Evolutionary conservation across 2,329 filamentous ascomycete genomes (phyloP).

Genomic region (Drechslerella dactyloides): DNA sequence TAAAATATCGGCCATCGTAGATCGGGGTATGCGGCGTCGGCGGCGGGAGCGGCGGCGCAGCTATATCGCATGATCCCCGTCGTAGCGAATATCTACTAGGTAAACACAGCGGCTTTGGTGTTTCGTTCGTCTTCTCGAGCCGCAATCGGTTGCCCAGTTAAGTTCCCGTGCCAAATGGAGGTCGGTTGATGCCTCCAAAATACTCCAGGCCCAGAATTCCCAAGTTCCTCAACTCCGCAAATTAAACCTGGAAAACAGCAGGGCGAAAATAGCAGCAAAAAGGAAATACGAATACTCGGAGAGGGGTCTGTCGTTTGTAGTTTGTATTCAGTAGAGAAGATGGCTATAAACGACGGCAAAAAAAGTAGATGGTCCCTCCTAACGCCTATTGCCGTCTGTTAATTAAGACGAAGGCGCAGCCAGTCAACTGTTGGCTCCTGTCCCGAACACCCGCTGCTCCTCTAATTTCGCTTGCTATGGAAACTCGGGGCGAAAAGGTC

Average conservation of each 20-base stretch:
- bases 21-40: conserved; percentile 46
- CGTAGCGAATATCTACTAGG: not conserved
- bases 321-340: too few relatives aligned
- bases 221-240: too few relatives aligned
- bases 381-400: not conserved
- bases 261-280: too few relatives aligned
- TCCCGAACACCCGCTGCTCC: conserved; percentile 6
- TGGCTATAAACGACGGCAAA: too few relatives aligned
- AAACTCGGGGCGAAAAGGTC: conserved; percentile 34
- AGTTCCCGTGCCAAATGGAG: not conserved
- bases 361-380: conserved; percentile 7
- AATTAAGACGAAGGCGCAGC: not conserved
- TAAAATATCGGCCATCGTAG: conserved; percentile 50
- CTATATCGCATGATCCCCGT: conserved; percentile 44
- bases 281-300: too few relatives aligned
- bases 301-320: too few relatives aligned
- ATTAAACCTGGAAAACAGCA: too few relatives aligned
- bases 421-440: not conserved
- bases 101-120: not conserved
- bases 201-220: too few relatives aligned
- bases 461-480: conserved; percentile 49
- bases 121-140: not conserved
- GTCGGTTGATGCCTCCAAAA: too few relatives aligned
- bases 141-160: not conserved
- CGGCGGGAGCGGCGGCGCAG: conserved; percentile 21